phyloP scores from a whole-genome alignment of 331 rosid genomes.

The Ulmus americana region DNA sequence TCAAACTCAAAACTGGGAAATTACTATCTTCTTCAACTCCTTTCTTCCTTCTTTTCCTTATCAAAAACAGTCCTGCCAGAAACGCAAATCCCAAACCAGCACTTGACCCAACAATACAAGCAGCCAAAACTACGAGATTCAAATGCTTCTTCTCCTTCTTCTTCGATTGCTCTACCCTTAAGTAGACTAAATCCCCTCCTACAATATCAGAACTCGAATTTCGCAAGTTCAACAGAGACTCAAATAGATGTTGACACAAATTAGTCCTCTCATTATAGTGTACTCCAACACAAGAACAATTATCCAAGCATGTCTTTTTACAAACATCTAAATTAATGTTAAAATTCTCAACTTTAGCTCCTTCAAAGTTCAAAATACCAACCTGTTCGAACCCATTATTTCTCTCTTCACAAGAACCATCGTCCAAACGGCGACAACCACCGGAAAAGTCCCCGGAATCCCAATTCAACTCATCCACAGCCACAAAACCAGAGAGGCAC shows the following conservation, averaged over 20 bases:
- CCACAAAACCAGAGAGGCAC: slow-evolving; percentile 44
- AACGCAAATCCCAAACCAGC: slow-evolving; percentile 33
- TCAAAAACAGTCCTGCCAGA: slow-evolving; percentile 31
- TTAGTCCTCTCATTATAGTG: slow-evolving; percentile 25
- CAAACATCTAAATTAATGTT: slow-evolving; percentile 29
- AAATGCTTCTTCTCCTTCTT: slow-evolving; percentile 9
- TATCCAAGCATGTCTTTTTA: slow-evolving; percentile 34
- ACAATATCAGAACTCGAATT: slow-evolving; percentile 30
- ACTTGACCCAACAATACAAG: slow-evolving; percentile 35
- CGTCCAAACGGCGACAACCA: slow-evolving; percentile 38
- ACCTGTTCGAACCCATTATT: slow-evolving; percentile 39
- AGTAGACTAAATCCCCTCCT: slow-evolving; percentile 24
- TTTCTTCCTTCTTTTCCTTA: slow-evolving; percentile 30
- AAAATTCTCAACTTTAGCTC: slow-evolving; percentile 15
- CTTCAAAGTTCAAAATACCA: slow-evolving; percentile 29
- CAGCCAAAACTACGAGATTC: slow-evolving; percentile 33
- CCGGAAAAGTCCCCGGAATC: slow-evolving; percentile 36
- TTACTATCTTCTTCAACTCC: slow-evolving; percentile 38
- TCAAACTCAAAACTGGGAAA: slow-evolving; percentile 41
- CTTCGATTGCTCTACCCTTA: slow-evolving; percentile 34
- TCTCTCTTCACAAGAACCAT: slow-evolving; percentile 19
- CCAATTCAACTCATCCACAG: slow-evolving; percentile 42
- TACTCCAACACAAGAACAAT: slow-evolving; percentile 52
- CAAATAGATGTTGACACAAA: slow-evolving; percentile 36
- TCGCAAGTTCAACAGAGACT: slow-evolving; percentile 44